Conservation (phyloP, 2,329 filamentous ascomycete species). For the Beauveria sp. region DNA sequence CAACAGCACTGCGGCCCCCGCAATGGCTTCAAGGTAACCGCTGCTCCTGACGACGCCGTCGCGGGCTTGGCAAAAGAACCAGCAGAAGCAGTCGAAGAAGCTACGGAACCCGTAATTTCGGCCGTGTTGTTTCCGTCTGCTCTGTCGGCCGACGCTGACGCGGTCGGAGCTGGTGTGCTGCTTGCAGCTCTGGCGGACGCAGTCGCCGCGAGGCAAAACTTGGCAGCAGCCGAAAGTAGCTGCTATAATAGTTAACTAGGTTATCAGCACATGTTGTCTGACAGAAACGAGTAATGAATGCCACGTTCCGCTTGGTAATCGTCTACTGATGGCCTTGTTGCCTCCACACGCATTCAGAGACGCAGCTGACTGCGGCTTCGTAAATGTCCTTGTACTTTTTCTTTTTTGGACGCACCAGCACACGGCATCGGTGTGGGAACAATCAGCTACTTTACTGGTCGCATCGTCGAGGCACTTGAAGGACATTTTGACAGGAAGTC, state of each 20-base stretch:
- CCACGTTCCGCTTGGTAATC: background rate
- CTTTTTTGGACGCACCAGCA: slow-evolving; percentile 20
- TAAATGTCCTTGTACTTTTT: slow-evolving; percentile 23
- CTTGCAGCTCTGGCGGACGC: slow-evolving; percentile 4
- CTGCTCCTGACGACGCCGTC: background rate
- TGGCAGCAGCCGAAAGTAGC: slow-evolving; percentile 13
- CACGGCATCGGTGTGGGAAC: slow-evolving; percentile 18
- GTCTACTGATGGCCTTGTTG: slow-evolving; percentile 21
- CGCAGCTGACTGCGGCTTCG: slow-evolving; percentile 19
- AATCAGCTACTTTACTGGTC: slow-evolving; percentile 18
- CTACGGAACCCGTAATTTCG: background rate
- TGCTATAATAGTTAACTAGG: slow-evolving; percentile 5
- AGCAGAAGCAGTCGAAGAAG: background rate
- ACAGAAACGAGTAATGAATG: background rate
- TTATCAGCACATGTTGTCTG: too few species aligned
- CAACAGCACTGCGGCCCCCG: background rate
- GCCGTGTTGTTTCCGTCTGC: background rate
- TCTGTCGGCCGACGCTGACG: slow-evolving; percentile 5
- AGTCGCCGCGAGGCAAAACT: slow-evolving; percentile 14
- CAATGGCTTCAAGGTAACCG: background rate
- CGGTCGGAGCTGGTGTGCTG: slow-evolving; percentile 4
- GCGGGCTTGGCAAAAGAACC: background rate
- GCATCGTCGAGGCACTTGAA: slow-evolving; percentile 21
- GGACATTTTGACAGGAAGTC: slow-evolving; percentile 23
- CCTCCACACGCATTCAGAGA: slow-evolving; percentile 21